phyloP scores from a whole-genome alignment of 1,284 basidiomycete genomes.

The Fomitopsis pinicola region DNA sequence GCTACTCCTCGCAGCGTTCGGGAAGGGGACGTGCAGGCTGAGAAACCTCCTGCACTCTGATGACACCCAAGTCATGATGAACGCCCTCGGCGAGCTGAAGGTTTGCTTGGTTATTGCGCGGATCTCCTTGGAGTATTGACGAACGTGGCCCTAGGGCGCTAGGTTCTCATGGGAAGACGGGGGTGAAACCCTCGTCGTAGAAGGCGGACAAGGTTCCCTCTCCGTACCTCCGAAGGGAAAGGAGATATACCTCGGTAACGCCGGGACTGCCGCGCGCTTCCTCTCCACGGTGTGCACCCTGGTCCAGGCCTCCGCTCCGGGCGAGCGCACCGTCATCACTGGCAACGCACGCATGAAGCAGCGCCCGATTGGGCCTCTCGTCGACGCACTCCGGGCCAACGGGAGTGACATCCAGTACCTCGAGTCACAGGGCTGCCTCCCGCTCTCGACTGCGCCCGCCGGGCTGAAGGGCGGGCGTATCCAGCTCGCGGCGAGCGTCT shows the following conservation, averaged over 20 bases:
- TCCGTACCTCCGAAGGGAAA: slow-evolving; percentile 74
- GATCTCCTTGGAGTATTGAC: neutral
- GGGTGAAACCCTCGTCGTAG: slow-evolving; percentile 90
- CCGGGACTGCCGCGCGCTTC: slow-evolving; percentile 97
- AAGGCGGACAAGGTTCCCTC: slow-evolving; percentile 83
- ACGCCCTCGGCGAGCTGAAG: slow-evolving; percentile 83
- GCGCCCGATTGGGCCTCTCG: slow-evolving; percentile 92
- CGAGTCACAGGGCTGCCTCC: slow-evolving; percentile 83
- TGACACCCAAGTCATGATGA: slow-evolving; percentile 99
- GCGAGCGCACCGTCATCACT: slow-evolving; percentile 75
- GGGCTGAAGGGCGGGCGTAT: slow-evolving; percentile 85
- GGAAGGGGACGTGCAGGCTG: slow-evolving; percentile 83
- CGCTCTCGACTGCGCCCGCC: slow-evolving; percentile 81
- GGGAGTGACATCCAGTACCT: slow-evolving; percentile 78
- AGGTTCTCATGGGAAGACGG: slow-evolving; percentile 90
- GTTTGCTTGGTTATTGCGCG: slow-evolving; percentile 34
- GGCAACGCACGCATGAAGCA: slow-evolving; percentile 99
- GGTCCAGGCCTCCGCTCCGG: slow-evolving; percentile 47
- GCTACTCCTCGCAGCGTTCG: slow-evolving; percentile 90
- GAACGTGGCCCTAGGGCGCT: slow-evolving; percentile 58
- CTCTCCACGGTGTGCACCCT: slow-evolving; percentile 94
- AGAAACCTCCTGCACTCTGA: slow-evolving; percentile 95
- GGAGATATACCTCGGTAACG: slow-evolving; percentile 95
- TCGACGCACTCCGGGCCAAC: slow-evolving; percentile 85
- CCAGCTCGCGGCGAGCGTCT: slow-evolving; percentile 89